These are phyloP conservation scores for Beauveria brongniartii DNA, from an alignment of 2,329 filamentous ascomycete species.

Conservation along the genomic window DNA sequence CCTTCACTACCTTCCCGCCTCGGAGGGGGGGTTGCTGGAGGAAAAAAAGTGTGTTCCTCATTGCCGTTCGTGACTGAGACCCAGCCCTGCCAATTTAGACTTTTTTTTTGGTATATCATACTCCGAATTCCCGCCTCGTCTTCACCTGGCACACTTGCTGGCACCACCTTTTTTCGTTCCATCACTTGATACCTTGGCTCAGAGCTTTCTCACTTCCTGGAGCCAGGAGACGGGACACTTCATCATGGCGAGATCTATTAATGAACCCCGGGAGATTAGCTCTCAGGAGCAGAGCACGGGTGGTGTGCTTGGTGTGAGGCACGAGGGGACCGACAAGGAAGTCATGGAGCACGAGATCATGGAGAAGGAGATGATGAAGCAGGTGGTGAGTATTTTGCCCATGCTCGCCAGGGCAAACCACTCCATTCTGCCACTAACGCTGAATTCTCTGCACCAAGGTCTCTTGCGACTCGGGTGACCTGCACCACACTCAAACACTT, in stretches of 20 bases:
- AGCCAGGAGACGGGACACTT: background rate
- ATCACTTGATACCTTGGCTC: background rate
- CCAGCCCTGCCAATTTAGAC: background rate
- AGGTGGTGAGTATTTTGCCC: background rate
- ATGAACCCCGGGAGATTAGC: conserved; percentile 1
- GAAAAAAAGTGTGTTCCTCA: background rate
- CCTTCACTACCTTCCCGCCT: background rate
- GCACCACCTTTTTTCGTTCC: background rate
- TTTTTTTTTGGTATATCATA: conserved; percentile 3
- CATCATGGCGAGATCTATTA: conserved; percentile 1
- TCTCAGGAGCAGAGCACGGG: background rate
- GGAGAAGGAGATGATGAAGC: too few relatives aligned
- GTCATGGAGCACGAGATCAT: too few relatives aligned
- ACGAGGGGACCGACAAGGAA: background rate
- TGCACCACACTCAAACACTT: background rate
- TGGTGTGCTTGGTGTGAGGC: conserved; percentile 3
- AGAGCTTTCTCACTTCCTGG: background rate
- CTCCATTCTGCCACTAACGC: background rate
- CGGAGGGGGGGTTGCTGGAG: background rate
- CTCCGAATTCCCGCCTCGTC: background rate
- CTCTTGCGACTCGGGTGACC: background rate
- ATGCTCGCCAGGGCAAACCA: too few relatives aligned
- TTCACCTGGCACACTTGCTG: background rate
- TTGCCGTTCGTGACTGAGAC: background rate
- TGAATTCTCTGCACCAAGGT: background rate